Evolutionary conservation across 768 basidiomycete species (phyloP).

Genomic region (Leucocoprinus birnbaumii): DNA sequence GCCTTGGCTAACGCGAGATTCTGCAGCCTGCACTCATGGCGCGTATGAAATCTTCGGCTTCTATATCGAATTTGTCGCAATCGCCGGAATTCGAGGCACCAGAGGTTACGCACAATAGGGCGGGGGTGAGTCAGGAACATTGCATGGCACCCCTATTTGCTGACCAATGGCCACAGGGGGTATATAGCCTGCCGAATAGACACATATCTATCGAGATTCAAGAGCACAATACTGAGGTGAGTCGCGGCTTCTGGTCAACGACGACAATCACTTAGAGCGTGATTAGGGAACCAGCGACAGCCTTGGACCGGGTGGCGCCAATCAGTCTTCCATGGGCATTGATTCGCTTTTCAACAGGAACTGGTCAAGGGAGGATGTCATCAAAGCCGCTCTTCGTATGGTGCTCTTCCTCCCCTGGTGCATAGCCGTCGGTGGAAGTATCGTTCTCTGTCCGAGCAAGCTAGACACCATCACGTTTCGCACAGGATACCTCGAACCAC

Average conservation of each 20-base stretch:
- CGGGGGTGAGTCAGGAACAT: not conserved
- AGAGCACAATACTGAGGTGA: not conserved
- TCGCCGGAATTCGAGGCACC: conserved; percentile 8
- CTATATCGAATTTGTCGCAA: not conserved
- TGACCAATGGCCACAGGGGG: not conserved
- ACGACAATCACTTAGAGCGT: too few relatives aligned
- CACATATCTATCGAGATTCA: conserved; percentile 9
- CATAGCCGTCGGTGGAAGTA: conserved; percentile 37
- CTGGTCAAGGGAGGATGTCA: not conserved
- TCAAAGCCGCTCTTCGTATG: conserved; percentile 16
- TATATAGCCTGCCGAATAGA: conserved; percentile 6
- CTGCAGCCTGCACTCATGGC: not conserved
- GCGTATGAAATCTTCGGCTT: conserved; percentile 1
- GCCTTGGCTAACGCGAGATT: not conserved
- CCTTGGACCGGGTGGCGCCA: not conserved
- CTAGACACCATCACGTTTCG: conserved; percentile 35
- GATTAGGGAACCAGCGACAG: not conserved
- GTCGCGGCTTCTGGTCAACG: too few relatives aligned
- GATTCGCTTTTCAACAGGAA: not conserved
- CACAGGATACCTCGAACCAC: conserved; percentile 26
- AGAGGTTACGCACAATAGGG: not conserved
- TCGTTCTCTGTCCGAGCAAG: conserved; percentile 33
- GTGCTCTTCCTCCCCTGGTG: conserved; percentile 44
- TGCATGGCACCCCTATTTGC: too few relatives aligned
- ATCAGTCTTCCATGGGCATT: not conserved